Evolutionary conservation across 148 eudicot species (phyloP).

Genomic region (Diospyros kaki): DNA sequence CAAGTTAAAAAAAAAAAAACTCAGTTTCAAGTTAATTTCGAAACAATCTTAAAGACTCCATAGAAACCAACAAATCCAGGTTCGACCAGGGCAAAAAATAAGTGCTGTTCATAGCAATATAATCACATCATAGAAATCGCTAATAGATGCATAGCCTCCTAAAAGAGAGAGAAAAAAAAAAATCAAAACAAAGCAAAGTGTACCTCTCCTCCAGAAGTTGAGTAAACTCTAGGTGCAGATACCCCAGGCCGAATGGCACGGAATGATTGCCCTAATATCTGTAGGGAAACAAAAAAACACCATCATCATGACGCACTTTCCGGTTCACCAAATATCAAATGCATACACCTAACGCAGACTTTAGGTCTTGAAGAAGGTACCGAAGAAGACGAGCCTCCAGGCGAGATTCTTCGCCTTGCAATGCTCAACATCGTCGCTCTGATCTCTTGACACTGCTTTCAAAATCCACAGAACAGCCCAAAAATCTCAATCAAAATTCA

Average conservation of each 20-base stretch:
- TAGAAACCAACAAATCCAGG: not conserved
- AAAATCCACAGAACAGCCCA: not conserved
- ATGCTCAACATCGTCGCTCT: constrained; percentile 33
- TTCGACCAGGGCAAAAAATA: not conserved
- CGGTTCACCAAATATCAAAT: not conserved
- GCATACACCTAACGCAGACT: not conserved
- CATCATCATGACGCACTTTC: not conserved
- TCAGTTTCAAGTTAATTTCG: too few relatives aligned
- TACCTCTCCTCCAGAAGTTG: constrained; percentile 30
- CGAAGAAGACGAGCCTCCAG: constrained; percentile 31
- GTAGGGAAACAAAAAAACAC: not conserved
- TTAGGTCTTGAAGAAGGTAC: constrained; percentile 12
- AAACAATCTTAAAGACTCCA: not conserved
- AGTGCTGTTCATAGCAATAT: too few relatives aligned
- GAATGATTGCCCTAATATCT: constrained; percentile 21
- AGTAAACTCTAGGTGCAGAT: constrained; percentile 20
- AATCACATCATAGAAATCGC: not conserved
- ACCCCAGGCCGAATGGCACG: constrained; percentile 16
- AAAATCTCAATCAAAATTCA: not conserved
- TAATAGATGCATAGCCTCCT: not conserved
- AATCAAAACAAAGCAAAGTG: not conserved
- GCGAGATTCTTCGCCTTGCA: constrained; percentile 37
- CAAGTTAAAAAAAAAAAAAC: too few relatives aligned
- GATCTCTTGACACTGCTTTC: constrained; percentile 9
- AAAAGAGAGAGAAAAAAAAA: not conserved